Evolutionary conservation across 306 rosid species (phyloP).

Genomic region (Alnus rubra): DNA sequence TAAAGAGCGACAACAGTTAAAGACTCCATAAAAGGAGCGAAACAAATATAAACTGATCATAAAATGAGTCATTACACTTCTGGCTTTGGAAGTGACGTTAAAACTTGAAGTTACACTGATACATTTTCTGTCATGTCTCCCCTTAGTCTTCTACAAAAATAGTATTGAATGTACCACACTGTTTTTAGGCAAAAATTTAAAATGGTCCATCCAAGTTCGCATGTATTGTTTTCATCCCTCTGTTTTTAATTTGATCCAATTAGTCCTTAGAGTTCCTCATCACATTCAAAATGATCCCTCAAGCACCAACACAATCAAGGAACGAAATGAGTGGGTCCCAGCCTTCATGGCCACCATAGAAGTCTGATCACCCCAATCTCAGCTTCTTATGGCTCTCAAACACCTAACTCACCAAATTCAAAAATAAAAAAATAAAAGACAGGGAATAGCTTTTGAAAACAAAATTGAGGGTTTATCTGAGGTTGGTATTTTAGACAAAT

Average conservation of each 20-base stretch:
- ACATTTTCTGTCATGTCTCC: neutral
- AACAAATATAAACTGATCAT: neutral
- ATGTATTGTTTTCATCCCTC: neutral
- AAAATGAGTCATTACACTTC: neutral
- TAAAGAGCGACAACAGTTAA: neutral
- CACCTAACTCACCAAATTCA: no score
- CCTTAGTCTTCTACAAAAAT: neutral
- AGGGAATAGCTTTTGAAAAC: no score
- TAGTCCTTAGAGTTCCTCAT: neutral
- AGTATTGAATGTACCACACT: neutral
- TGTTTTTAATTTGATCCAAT: neutral
- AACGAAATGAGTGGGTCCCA: no score
- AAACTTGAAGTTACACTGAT: neutral
- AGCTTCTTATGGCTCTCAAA: no score
- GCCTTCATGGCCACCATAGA: no score
- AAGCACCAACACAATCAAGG: no score
- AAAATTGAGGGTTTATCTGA: no score
- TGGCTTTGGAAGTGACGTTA: neutral
- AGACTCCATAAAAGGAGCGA: neutral
- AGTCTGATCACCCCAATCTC: no score
- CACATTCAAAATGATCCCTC: neutral
- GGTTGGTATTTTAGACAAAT: no score
- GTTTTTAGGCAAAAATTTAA: neutral
- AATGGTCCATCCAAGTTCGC: neutral
- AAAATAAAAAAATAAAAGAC: no score